Conservation (phyloP, 164 flowering plant species). For the Echeveria elegans region DNA sequence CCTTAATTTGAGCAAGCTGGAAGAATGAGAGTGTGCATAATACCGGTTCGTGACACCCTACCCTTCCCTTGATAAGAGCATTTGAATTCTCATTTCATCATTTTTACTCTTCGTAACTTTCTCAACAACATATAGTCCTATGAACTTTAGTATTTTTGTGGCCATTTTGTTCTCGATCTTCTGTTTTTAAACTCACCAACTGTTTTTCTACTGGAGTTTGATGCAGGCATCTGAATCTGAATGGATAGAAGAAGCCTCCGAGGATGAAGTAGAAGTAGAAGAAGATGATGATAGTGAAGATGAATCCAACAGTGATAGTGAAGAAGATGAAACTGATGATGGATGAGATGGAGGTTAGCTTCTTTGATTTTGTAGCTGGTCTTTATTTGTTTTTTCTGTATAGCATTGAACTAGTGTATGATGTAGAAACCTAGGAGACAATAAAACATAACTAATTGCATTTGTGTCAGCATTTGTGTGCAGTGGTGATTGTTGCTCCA, state of each 20-base stretch:
- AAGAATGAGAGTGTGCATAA: slow-evolving; percentile 97
- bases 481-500: too few species aligned
- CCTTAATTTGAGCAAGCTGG: slow-evolving; percentile 93
- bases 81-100: not conserved
- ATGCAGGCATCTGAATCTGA: slow-evolving; percentile 87
- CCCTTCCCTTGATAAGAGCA: not conserved
- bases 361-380: not conserved
- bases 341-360: slow-evolving; percentile 35
- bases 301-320: slow-evolving; percentile 32
- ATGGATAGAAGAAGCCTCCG: slow-evolving; percentile 87
- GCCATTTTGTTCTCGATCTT: not conserved
- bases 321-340: slow-evolving; percentile 56
- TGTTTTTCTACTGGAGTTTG: not conserved
- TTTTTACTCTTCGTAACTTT: not conserved
- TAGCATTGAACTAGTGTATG: not conserved
- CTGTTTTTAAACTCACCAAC: not conserved
- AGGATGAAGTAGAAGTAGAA: slow-evolving; percentile 83
- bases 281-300: slow-evolving; percentile 44
- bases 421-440: not conserved
- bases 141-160: not conserved
- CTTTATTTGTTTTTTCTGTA: not conserved
- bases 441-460: too few species aligned
- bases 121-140: not conserved
- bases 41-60: slow-evolving; percentile 59
- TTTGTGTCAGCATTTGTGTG: too few species aligned